Conservation (phyloP, 495 filamentous ascomycete genomes). For the Penicillium salamii region DNA sequence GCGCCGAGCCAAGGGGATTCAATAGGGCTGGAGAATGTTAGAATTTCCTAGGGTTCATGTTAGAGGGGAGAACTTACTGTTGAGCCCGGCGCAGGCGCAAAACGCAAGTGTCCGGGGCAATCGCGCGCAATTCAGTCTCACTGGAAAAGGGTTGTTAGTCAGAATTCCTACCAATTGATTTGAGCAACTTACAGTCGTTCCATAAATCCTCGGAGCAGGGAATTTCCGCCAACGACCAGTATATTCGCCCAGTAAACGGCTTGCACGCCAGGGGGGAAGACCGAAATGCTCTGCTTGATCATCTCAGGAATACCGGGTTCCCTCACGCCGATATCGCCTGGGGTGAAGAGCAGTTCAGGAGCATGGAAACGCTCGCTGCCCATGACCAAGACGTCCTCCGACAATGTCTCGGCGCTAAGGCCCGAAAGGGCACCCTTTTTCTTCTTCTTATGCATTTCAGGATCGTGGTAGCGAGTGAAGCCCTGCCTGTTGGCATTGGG, state of each 20-base stretch:
- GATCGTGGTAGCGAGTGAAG: constrained; percentile 72
- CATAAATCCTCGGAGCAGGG: constrained; percentile 75
- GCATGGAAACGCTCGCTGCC: constrained; percentile 90
- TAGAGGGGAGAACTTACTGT: constrained; percentile 48
- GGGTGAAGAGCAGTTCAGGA: constrained; percentile 86
- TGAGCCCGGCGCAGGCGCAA: constrained; percentile 68
- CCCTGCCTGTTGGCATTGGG: constrained; percentile 76
- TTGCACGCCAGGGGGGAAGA: constrained; percentile 72
- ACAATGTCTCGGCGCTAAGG: constrained; percentile 50
- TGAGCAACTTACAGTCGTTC: constrained; percentile 60
- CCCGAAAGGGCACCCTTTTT: constrained; percentile 52
- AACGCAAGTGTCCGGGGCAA: constrained; percentile 73
- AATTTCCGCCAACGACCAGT: constrained; percentile 84
- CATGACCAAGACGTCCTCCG: constrained; percentile 81
- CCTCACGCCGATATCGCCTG: constrained; percentile 80
- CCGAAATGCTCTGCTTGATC: constrained; percentile 76
- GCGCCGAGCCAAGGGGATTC: constrained; percentile 83
- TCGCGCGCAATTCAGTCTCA: constrained; percentile 68
- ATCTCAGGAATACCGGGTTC: constrained; percentile 79
- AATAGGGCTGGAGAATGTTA: constrained; percentile 55
- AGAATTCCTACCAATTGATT: background rate
- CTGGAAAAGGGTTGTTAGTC: constrained; percentile 26
- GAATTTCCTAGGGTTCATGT: background rate
- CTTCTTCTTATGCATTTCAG: constrained; percentile 55
- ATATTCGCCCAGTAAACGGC: constrained; percentile 82